These are phyloP conservation scores for Aspergillus affinis DNA, from an alignment of 495 filamentous ascomycete species.

Conservation along the genomic window DNA sequence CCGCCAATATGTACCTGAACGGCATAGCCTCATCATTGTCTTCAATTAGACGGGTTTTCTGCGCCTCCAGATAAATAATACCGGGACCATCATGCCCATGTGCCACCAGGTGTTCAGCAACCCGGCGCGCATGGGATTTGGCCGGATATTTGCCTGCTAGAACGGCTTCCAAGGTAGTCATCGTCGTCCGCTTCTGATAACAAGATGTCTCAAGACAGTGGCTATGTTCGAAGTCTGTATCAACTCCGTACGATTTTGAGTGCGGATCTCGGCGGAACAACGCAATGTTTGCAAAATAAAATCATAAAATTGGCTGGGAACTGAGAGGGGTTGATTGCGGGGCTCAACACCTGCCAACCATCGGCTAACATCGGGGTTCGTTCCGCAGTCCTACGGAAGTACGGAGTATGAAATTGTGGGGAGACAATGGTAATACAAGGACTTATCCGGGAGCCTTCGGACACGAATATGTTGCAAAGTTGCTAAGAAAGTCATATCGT, in stretches of 20 bases:
- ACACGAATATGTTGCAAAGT: too few relatives aligned
- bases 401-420: neutral
- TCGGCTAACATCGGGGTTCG: neutral
- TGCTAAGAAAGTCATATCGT: too few relatives aligned
- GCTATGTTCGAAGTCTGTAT: neutral
- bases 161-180: constrained; percentile 45
- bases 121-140: constrained; percentile 79
- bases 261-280: neutral
- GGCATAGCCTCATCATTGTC: constrained; percentile 78
- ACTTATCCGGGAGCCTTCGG: too few relatives aligned
- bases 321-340: constrained; percentile 1
- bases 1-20: constrained; percentile 59
- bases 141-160: constrained; percentile 87
- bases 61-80: constrained; percentile 80
- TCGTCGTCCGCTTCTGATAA: constrained; percentile 14
- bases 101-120: constrained; percentile 67
- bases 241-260: neutral
- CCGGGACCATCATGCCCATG: constrained; percentile 33
- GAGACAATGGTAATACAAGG: too few relatives aligned
- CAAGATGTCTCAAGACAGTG: neutral
- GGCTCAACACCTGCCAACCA: neutral
- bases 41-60: constrained; percentile 72
- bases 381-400: neutral
- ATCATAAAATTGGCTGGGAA: neutral
- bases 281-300: neutral